A percentile compares a stretch with the other conserved stretches of the same genome.
Evolutionary conservation across 208 protist species (phyloP).

Genomic region (Chromosphaera perkinsii): DNA sequence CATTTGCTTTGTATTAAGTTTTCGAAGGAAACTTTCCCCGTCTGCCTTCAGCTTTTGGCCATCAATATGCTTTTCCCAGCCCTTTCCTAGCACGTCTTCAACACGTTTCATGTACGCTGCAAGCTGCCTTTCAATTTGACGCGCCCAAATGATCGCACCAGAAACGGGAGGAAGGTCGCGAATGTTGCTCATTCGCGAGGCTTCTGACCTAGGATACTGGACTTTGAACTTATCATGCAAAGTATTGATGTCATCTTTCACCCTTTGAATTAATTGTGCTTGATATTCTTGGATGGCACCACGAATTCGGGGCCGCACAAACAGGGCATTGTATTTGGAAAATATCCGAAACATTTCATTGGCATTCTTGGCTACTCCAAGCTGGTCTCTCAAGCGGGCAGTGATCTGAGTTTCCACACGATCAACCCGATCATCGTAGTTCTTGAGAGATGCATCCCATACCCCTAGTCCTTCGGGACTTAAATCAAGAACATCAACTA

Average conservation of each 20-base stretch:
- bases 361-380: constrained; percentile 62
- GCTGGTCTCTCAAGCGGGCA: constrained; percentile 53
- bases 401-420: constrained; percentile 68
- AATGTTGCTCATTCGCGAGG: constrained; percentile 54
- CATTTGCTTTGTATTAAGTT: constrained; percentile 53
- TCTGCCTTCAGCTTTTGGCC: constrained; percentile 63
- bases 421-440: constrained; percentile 63
- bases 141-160: constrained; percentile 71
- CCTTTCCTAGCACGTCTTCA: constrained; percentile 64
- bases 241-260: constrained; percentile 65
- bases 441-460: constrained; percentile 49
- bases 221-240: constrained; percentile 70
- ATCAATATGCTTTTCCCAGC: constrained; percentile 66
- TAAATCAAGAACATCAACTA: constrained; percentile 52
- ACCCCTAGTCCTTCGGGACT: constrained; percentile 11
- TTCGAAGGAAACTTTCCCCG: constrained; percentile 57
- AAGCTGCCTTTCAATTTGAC: constrained; percentile 70
- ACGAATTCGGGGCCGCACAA: constrained; percentile 61
- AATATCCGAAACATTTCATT: constrained; percentile 79
- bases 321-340: constrained; percentile 70
- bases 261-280: not conserved
- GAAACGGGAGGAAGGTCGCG: constrained; percentile 67
- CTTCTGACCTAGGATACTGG: constrained; percentile 60
- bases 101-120: constrained; percentile 64
- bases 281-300: constrained; percentile 27